A percentile compares a stretch with the other conserved stretches of the same genome.
Evolutionary conservation across 1,284 basidiomycete genomes (phyloP).

Genomic region (Puccinia coronata): DNA sequence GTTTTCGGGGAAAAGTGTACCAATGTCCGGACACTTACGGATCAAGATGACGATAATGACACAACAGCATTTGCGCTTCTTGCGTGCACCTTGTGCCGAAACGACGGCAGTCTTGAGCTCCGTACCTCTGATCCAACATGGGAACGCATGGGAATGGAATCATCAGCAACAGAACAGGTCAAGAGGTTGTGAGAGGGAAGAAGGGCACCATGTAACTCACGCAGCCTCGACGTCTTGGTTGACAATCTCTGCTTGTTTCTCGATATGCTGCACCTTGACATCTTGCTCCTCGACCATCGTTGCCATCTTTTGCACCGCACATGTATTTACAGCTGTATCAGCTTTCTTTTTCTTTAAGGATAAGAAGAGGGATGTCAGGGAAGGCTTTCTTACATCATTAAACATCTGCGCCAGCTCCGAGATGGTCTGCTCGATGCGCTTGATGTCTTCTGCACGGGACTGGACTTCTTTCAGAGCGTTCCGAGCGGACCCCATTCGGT

Average conservation of each 20-base stretch:
- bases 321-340: not conserved
- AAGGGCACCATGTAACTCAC: conserved; percentile 14
- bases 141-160: too few relatives aligned
- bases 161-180: too few relatives aligned
- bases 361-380: not conserved
- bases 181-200: not conserved
- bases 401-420: conserved; percentile 59
- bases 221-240: conserved; percentile 45
- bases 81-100: conserved; percentile 44
- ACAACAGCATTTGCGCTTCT: conserved; percentile 46
- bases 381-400: conserved; percentile 55
- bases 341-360: not conserved
- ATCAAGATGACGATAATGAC: conserved; percentile 31
- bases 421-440: conserved; percentile 58
- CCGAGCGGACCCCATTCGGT: conserved; percentile 58
- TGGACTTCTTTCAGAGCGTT: conserved; percentile 59
- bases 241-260: conserved; percentile 44
- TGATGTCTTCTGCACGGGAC: conserved; percentile 58
- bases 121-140: not conserved
- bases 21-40: conserved; percentile 17
- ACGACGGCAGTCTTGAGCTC: conserved; percentile 46
- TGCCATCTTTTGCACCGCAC: conserved; percentile 4
- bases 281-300: conserved; percentile 50
- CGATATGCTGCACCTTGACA: conserved; percentile 41
- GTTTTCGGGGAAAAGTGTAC: not conserved